Evolutionary conservation across 2,329 filamentous ascomycete species (phyloP), one percentile per base, ranked within the genome.

Genomic region (Penicillium sp.): DNA sequence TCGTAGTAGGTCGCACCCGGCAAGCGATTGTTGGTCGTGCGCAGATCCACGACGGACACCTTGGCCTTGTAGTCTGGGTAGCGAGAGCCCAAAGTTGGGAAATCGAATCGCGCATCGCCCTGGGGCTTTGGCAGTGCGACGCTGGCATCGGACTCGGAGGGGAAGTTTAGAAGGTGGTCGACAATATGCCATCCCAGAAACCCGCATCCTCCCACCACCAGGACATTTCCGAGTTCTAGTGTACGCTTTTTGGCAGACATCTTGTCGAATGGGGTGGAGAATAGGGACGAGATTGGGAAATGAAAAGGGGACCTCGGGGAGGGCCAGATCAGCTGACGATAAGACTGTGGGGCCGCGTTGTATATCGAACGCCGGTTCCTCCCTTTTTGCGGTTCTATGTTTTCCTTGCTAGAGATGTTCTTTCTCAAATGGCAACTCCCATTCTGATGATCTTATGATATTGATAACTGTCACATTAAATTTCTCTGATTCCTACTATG

Each of bases 111-210:
- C n/a, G 66, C 48, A 52, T 74, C 69, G 39, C 60, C 64, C 36
- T 65, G 60, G 23, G 69, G 66, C 51, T 67, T 70, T 18, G 71
- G 70, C 26, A 73, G 63, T 13, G 69, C 64, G 54, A 66, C 72
- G 48, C 68, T 72, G 59, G 65, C 62, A 49, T 74, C 72, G 45
- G 65, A 67, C 52, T 78, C 76, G 12, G 76, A 76, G 43, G 76
- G 84, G 71, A 83, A 81, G 65, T 82, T 81, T 64, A 89, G 78
- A 52, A 90, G 80, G 66, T 89, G 81, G 72, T 86, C 83, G 68
- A 93, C 86, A 62, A 93, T 86, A 75, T 93, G 88, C 74, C 89
- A 86, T 69, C 89, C 89, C 15, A 94, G 81, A 74, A 94, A 93
- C 60, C 89, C 89, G 70, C 89, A 92, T 69, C 89, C 89, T 65